Evolutionary conservation across 2,329 filamentous ascomycete genomes (phyloP).

Genomic region (Trichophyton mentagrophytes): DNA sequence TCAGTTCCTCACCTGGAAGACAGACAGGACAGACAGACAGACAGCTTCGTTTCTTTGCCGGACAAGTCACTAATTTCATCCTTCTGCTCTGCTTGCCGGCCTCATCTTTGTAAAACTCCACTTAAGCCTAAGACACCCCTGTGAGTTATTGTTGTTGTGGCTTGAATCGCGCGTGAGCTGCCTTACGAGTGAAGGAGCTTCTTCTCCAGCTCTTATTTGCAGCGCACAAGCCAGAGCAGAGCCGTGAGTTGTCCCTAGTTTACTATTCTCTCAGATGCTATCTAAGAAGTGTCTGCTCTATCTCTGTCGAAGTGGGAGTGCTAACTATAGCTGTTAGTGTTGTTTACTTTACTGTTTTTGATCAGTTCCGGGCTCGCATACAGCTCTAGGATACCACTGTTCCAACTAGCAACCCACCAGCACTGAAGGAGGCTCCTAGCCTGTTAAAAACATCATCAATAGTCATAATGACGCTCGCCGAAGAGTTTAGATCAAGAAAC

Average conservation of each 20-base stretch:
- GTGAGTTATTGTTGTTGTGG: neutral
- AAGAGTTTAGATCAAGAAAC: conserved; percentile 53
- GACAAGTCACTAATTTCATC: neutral
- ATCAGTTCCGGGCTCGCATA: neutral
- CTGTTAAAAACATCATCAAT: neutral
- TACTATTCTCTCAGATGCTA: neutral
- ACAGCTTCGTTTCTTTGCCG: neutral
- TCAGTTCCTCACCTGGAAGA: neutral
- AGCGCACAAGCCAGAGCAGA: neutral
- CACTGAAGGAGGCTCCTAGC: neutral
- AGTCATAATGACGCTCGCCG: conserved; percentile 38
- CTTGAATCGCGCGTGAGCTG: neutral
- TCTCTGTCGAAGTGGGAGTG: neutral
- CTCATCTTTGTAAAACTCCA: neutral
- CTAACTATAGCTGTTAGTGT: neutral
- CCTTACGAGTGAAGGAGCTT: neutral
- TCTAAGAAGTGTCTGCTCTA: neutral
- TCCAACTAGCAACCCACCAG: neutral
- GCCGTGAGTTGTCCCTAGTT: neutral
- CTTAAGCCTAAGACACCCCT: neutral
- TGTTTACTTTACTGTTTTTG: neutral
- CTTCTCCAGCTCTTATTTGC: neutral
- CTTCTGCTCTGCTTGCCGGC: neutral
- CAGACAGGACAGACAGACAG: no score
- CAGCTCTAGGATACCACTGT: neutral